These are phyloP conservation scores for Syncephalastrum sp. DNA, from an alignment of 371 early-diverging fungal genomes.

Conservation along the genomic window DNA sequence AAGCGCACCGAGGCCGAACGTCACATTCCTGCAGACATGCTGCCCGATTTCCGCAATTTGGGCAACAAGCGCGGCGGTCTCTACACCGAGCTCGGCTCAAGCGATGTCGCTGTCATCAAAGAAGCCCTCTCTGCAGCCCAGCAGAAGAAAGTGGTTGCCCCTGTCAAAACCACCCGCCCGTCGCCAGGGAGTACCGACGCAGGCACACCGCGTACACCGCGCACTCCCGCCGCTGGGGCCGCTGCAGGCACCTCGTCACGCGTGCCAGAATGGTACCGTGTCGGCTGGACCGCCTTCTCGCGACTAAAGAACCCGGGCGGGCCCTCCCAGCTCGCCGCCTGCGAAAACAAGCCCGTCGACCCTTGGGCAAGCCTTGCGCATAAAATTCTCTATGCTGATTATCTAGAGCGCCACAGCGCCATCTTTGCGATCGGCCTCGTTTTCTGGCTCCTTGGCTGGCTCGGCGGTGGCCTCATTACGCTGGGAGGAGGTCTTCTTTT, in stretches of 20 bases:
- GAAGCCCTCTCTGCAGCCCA: constrained; percentile 33
- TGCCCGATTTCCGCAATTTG: constrained; percentile 24
- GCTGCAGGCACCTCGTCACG: constrained; percentile 6
- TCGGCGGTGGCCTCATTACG: constrained; percentile 56
- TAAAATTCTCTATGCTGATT: constrained; percentile 16
- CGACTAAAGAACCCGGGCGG: constrained; percentile 33
- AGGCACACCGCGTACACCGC: constrained; percentile 20
- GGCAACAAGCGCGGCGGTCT: constrained; percentile 24
- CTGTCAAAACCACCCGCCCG: constrained; percentile 11
- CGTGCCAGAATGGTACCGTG: constrained; percentile 41
- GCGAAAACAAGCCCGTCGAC: constrained; percentile 23
- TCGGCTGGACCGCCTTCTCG: constrained; percentile 42
- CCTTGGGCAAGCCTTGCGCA: constrained; percentile 20
- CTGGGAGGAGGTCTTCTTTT: constrained; percentile 47
- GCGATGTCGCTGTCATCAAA: constrained; percentile 26
- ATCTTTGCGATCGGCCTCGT: constrained; percentile 33
- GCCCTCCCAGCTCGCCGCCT: constrained; percentile 21
- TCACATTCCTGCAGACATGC: constrained; percentile 15
- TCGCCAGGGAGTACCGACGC: constrained; percentile 2
- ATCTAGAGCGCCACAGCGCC: constrained; percentile 35
- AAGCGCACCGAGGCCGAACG: constrained; percentile 21
- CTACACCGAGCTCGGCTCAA: constrained; percentile 34
- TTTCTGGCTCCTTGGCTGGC: constrained; percentile 38
- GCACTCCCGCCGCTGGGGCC: constrained; percentile 8
- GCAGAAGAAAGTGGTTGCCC: constrained; percentile 26